Conservation (phyloP, 495 filamentous ascomycete species). For the Melanomma pulvis-pyrius region DNA sequence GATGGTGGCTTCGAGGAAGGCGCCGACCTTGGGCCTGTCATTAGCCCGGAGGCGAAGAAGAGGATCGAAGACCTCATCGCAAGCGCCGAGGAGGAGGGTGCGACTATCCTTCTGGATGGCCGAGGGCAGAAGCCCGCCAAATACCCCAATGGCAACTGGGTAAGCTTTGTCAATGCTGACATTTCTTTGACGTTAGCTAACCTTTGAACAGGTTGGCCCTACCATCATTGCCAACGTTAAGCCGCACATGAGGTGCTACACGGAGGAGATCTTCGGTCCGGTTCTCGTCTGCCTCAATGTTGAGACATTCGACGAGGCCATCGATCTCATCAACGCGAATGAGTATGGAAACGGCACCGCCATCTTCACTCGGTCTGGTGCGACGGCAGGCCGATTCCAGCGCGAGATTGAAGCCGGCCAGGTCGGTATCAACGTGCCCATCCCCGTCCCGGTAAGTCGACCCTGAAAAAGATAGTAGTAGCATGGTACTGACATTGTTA, state of each 20-base stretch:
- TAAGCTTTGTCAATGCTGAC: constrained; percentile 49
- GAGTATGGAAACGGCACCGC: constrained; percentile 73
- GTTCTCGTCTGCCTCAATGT: constrained; percentile 86
- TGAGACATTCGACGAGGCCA: constrained; percentile 78
- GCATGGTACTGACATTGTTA: not conserved
- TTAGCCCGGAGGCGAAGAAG: constrained; percentile 87
- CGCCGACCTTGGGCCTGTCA: constrained; percentile 95
- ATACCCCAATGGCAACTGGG: constrained; percentile 96
- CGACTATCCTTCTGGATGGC: constrained; percentile 92
- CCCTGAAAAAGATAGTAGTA: not conserved
- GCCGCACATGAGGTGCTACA: constrained; percentile 90
- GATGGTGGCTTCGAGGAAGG: constrained; percentile 95
- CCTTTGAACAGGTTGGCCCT: constrained; percentile 63
- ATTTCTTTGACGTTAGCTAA: constrained; percentile 12
- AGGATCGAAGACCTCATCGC: constrained; percentile 89
- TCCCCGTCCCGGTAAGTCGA: constrained; percentile 68
- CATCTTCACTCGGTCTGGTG: constrained; percentile 67
- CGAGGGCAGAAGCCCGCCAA: constrained; percentile 84
- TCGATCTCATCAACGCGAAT: constrained; percentile 66
- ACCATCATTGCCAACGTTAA: constrained; percentile 96
- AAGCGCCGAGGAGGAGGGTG: constrained; percentile 88
- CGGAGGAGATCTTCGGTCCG: constrained; percentile 95
- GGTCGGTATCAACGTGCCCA: constrained; percentile 73
- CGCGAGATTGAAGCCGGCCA: constrained; percentile 78
- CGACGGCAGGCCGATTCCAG: constrained; percentile 65